Evolutionary conservation across 805 yeast species (phyloP).

Genomic region (Saccharomycodes ludwigii): DNA sequence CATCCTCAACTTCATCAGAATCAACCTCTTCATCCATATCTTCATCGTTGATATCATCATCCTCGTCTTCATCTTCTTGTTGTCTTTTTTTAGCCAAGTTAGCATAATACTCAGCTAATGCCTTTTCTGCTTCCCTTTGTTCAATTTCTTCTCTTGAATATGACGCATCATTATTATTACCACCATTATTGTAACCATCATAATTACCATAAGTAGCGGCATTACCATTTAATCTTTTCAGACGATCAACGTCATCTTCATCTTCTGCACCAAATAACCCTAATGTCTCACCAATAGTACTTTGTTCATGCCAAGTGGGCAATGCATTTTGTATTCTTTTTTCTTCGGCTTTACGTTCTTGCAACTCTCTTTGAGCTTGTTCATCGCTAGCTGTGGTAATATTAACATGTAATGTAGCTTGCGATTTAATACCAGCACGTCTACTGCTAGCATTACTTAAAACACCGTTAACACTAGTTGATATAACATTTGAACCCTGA

Average conservation of each 20-base stretch:
- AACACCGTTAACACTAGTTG: constrained; percentile 15
- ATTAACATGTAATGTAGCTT: constrained; percentile 81
- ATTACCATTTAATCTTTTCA: constrained; percentile 9
- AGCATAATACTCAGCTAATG: constrained; percentile 64
- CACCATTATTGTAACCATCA: constrained; percentile 12
- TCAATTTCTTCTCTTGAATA: constrained; percentile 27
- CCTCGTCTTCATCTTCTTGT: constrained; percentile 48
- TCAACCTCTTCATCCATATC: constrained; percentile 38
- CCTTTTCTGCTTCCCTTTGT: constrained; percentile 60
- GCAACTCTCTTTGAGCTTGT: constrained; percentile 50
- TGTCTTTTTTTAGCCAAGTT: constrained; percentile 61
- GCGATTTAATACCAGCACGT: constrained; percentile 49
- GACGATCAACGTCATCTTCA: constrained; percentile 15
- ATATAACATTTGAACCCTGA: constrained; percentile 11
- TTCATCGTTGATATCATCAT: constrained; percentile 34
- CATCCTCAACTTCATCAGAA: constrained; percentile 32
- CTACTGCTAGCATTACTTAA: constrained; percentile 30
- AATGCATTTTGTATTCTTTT: constrained; percentile 82
- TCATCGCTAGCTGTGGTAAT: constrained; percentile 82
- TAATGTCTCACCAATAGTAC: constrained; percentile 69
- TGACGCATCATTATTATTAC: constrained; percentile 4
- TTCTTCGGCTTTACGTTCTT: constrained; percentile 54
- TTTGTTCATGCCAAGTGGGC: constrained; percentile 91
- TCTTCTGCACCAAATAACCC: constrained; percentile 46
- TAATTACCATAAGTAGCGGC: constrained; percentile 10